Base-by-base conservation (phyloP, 2,329 filamentous ascomycete genomes). In the Fusarium nygamai region DNA sequence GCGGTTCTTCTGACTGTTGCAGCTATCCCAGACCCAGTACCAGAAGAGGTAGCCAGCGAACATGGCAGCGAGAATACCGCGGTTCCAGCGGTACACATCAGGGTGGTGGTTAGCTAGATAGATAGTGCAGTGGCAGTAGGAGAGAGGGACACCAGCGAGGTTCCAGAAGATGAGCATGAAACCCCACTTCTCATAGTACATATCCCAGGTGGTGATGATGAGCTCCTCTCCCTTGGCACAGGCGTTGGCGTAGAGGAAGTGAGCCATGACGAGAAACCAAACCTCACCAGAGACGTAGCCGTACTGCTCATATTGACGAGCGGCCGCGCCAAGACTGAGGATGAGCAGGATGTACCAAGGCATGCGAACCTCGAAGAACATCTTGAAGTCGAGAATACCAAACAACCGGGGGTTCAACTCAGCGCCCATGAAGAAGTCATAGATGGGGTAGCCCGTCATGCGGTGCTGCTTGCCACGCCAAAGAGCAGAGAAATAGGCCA, bases 121-220 rank as follows among this genome's bases (percentile, higher is more conserved):
- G 78, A 98, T 91, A 56, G 93, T 96, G 88, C 93, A 96, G 87
- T 98, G 95, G 86, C 94, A 97, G 88, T 98, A 98, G 62, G 92
- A 95, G 60, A 98, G 88, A 20, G 95, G 95, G 33, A 98, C 95
- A 76, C 95, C 95, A 53, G 95, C 94, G 81, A 98, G 87, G 84
- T 98, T 98, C 95, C 95, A 98, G 90, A 98, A 98, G 83, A 97
- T 97, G 76, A 98, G 90, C 95, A 98, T 98, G 87, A 98, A 98
- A 60, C 95, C 95, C 90, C 94, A 95, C 85, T 98, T 98, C 87
- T 98, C 95, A 79, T 94, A 96, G 87, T 97, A 97, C 92, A 98
- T 97, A 80, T 98, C 95, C 92, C 95, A 98, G 57, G 94, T 96
- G 14, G 93, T 93, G 67, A 94, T 89, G 82, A 98, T 98, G 81